These are phyloP conservation scores for Forsythia suspensa DNA, from an alignment of 257 asterid genomes.

Conservation along the genomic window DNA sequence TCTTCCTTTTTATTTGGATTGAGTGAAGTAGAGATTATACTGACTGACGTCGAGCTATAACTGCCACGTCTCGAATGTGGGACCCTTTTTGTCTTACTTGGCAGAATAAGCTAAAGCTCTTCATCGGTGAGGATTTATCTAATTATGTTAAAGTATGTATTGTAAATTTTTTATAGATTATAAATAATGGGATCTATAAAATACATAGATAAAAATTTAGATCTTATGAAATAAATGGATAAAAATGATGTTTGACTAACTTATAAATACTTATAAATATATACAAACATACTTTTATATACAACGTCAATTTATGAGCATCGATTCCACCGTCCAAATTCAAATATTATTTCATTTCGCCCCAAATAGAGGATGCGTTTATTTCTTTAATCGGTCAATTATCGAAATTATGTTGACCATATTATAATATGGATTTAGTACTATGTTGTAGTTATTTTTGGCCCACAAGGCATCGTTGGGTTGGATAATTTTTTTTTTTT, in stretches of 20 bases:
- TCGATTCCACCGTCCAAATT: no score
- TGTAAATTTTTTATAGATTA: no score
- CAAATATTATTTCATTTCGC: neutral
- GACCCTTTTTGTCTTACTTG: conserved; percentile 3
- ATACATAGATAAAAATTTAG: no score
- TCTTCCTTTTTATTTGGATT: conserved; percentile 33
- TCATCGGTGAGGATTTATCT: no score
- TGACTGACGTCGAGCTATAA: conserved; percentile 1
- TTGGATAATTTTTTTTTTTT: neutral
- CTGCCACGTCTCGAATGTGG: conserved; percentile 23
- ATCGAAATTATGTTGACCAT: neutral
- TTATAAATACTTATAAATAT: no score
- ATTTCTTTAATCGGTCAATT: neutral
- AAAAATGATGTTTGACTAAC: no score
- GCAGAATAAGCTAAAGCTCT: neutral
- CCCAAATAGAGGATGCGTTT: neutral
- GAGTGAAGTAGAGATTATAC: conserved; percentile 2
- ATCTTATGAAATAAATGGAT: no score
- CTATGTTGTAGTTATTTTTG: neutral
- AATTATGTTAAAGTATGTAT: no score
- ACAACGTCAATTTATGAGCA: no score
- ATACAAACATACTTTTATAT: no score
- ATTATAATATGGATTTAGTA: neutral
- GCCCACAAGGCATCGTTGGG: neutral
- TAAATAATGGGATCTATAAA: no score